Conservation (phyloP, 2,329 filamentous ascomycete species). For the Colletotrichum aenigma region DNA sequence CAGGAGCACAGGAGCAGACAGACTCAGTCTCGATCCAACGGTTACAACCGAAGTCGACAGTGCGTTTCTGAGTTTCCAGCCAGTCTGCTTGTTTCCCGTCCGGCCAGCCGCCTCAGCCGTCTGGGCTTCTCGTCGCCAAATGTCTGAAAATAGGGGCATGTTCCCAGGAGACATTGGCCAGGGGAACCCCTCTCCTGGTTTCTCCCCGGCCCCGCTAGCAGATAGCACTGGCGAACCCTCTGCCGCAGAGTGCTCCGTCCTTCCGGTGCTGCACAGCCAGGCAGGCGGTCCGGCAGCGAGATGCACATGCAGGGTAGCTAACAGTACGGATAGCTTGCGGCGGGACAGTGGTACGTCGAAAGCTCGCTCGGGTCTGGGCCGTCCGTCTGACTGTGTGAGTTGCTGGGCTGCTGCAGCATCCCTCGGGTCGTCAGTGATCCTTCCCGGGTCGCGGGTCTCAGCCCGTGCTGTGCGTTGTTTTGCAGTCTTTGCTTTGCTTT, state of each 20-base stretch:
- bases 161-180: background rate
- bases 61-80: background rate
- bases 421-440: background rate
- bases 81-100: background rate
- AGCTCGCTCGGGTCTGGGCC: background rate
- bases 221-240: background rate
- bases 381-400: background rate
- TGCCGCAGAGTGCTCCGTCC: slow-evolving; percentile 7
- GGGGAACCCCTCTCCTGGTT: background rate
- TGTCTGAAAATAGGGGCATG: slow-evolving; percentile 13
- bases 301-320: background rate
- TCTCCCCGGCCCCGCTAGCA: background rate
- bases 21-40: background rate
- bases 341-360: background rate
- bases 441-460: slow-evolving; percentile 3
- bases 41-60: background rate
- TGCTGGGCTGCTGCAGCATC: background rate
- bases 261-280: background rate
- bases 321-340: slow-evolving; percentile 12
- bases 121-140: background rate
- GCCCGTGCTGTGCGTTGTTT: background rate
- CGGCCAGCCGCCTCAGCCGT: background rate
- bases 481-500: background rate
- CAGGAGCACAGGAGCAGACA: background rate
- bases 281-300: background rate